Conservation (phyloP, 306 rosid species). For the Corylus heterophylla region DNA sequence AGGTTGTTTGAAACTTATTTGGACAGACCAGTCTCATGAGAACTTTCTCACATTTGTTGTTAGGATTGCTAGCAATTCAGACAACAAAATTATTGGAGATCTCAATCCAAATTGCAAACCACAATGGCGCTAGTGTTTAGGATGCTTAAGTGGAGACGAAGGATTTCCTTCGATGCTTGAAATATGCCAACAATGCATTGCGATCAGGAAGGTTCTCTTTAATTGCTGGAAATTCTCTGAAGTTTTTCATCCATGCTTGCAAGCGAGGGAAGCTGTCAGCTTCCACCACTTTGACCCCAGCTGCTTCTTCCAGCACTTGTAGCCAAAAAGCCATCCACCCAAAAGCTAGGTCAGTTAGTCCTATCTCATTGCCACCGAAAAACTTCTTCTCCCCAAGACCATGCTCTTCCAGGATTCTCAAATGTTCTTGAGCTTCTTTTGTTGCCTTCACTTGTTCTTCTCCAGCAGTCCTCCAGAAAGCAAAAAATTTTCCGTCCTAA, state of each 20-base stretch:
- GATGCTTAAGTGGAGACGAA: background rate
- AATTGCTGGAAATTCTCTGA: slow-evolving; percentile 30
- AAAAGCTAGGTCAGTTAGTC: slow-evolving; percentile 25
- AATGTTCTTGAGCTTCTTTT: slow-evolving; percentile 7
- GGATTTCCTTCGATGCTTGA: background rate
- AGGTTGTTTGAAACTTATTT: too few relatives aligned
- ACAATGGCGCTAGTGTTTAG: background rate
- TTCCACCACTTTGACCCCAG: slow-evolving; percentile 19
- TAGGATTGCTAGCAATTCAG: too few relatives aligned
- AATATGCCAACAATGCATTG: background rate
- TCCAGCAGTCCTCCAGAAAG: slow-evolving; percentile 1
- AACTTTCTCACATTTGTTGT: too few relatives aligned
- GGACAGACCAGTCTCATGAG: too few relatives aligned
- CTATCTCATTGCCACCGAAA: slow-evolving; percentile 32
- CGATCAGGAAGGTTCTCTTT: slow-evolving; percentile 34
- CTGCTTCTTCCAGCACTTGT: slow-evolving; percentile 7
- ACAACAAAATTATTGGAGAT: too few relatives aligned
- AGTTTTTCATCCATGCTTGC: slow-evolving; percentile 28
- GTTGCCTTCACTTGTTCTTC: slow-evolving; percentile 2
- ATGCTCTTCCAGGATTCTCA: slow-evolving; percentile 20
- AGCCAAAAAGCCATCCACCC: slow-evolving; percentile 26
- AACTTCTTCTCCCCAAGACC: slow-evolving; percentile 18
- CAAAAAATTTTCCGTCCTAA: background rate
- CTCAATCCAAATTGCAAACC: background rate
- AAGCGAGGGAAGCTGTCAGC: slow-evolving; percentile 17